Percentiles rank a stretch among this genome's conserved stretches.
These are phyloP conservation scores for Candida ficus DNA, from an alignment of 805 yeast genomes.

Conservation along the genomic window DNA sequence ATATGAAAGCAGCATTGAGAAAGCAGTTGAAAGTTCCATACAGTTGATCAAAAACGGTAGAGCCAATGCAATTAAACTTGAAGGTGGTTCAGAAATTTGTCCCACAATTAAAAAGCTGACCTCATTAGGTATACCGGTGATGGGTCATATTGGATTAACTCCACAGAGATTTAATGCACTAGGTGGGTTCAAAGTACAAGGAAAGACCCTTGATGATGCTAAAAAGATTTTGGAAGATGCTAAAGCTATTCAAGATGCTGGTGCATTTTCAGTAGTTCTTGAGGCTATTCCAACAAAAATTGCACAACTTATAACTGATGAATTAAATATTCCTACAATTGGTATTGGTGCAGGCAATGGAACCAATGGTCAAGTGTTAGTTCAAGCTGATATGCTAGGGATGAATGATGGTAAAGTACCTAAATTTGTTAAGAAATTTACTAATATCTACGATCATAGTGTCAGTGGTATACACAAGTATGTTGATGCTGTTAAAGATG, in stretches of 20 bases:
- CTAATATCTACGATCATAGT: slow-evolving; percentile 43
- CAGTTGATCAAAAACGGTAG: slow-evolving; percentile 45
- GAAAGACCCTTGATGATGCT: slow-evolving; percentile 52
- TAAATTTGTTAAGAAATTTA: slow-evolving; percentile 74
- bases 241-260: slow-evolving; percentile 61
- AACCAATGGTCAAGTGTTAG: slow-evolving; percentile 87
- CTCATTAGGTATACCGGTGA: slow-evolving; percentile 75
- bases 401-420: slow-evolving; percentile 52
- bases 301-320: slow-evolving; percentile 57
- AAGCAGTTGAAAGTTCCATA: slow-evolving; percentile 59
- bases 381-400: slow-evolving; percentile 79
- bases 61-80: slow-evolving; percentile 77
- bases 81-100: slow-evolving; percentile 63
- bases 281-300: slow-evolving; percentile 84
- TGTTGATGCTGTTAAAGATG: slow-evolving; percentile 49
- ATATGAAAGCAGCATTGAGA: slow-evolving; percentile 58
- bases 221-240: slow-evolving; percentile 61
- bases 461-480: slow-evolving; percentile 49
- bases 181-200: slow-evolving; percentile 91
- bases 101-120: slow-evolving; percentile 52
- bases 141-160: slow-evolving; percentile 89
- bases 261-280: slow-evolving; percentile 67
- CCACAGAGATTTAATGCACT: slow-evolving; percentile 78
- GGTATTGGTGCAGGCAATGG: slow-evolving; percentile 93
- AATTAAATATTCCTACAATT: slow-evolving; percentile 69